Base-by-base conservation (phyloP, 805 yeast species). In the Saccharomyces cerevisiae region DNA sequence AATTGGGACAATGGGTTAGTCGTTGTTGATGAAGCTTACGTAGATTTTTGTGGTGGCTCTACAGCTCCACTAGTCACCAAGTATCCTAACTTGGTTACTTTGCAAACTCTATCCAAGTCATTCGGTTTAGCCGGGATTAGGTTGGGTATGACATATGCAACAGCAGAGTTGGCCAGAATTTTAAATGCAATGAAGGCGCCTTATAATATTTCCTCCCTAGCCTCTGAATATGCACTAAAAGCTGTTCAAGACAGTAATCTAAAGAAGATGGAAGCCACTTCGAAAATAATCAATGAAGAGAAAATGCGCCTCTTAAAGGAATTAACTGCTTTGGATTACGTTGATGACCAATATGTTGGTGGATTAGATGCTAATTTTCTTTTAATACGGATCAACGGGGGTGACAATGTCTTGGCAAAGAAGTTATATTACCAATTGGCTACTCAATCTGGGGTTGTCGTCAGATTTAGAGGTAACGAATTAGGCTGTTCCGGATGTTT, bases 111-210 rank as follows among this genome's bases (percentile, higher is more conserved):
- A 43, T 90, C 97, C 21, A 94, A 94, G 67, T 85, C 98, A 0
- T 94, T 94, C 72, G 99, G 99, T 21, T 79, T 94, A 52, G 99
- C 99, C 2, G 98, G 97, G 48, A 85, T 91, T 50, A 80, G 99
- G 62, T 70, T 92, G 47, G 99, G 99, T 27, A 75, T 90, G 56
- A 84, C 96, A 1, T 92, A 69, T 64, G 78, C 91, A 3, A 73
- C 79, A 17, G 72, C 75, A 13, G 80, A 79, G 57, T 73, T 94
- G 49, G 79, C 96, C 0, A 62, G 70, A 4, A 79, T 87, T 50
- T 73, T 94, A 62, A 94, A 94, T 69, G 81, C 95, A 26, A 85
- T 92, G 86, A 94, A 94, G 68, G 96, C 96, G 41, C 99, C 99
- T 2, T 94, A 94, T 72, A 94, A 92, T 69, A 87, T 94, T 54